phyloP scores from a whole-genome alignment of 2,329 filamentous ascomycete genomes.

The Aspergillus quadricinctus region DNA sequence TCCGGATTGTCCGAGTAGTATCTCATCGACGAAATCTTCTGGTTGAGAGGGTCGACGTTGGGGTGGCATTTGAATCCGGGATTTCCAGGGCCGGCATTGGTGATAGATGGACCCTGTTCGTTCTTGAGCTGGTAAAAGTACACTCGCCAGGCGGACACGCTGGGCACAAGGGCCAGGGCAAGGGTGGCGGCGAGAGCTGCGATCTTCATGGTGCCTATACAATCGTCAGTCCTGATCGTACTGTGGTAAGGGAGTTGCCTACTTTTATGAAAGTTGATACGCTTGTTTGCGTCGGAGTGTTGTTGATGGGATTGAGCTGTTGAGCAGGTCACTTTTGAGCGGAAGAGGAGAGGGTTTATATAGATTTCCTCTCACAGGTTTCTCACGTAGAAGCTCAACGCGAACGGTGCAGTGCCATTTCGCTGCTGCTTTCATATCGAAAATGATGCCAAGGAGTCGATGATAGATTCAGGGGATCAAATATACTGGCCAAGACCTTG shows the following conservation, averaged over 20 bases:
- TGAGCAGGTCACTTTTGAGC: background rate
- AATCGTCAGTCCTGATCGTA: background rate
- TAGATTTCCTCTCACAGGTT: background rate
- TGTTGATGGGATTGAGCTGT: too few species aligned
- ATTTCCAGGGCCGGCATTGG: background rate
- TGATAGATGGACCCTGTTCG: background rate
- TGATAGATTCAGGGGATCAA: too few species aligned
- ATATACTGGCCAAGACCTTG: background rate
- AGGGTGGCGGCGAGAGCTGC: background rate
- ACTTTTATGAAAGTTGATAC: background rate
- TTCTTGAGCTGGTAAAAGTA: background rate
- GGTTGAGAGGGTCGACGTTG: slow-evolving; percentile 2
- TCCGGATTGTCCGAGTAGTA: slow-evolving; percentile 3
- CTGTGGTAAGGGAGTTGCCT: background rate
- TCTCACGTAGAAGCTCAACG: too few species aligned
- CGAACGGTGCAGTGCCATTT: too few species aligned
- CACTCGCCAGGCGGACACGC: background rate
- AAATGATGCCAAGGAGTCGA: background rate
- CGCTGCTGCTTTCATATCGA: background rate
- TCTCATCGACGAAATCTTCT: slow-evolving; percentile 1
- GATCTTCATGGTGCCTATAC: background rate
- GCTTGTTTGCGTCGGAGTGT: background rate
- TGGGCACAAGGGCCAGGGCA: background rate
- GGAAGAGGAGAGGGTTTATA: background rate
- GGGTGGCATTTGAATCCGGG: background rate